These are phyloP conservation scores for Paramecium octaurelia DNA, from an alignment of 73 alveolate genomes.

Conservation along the genomic window DNA sequence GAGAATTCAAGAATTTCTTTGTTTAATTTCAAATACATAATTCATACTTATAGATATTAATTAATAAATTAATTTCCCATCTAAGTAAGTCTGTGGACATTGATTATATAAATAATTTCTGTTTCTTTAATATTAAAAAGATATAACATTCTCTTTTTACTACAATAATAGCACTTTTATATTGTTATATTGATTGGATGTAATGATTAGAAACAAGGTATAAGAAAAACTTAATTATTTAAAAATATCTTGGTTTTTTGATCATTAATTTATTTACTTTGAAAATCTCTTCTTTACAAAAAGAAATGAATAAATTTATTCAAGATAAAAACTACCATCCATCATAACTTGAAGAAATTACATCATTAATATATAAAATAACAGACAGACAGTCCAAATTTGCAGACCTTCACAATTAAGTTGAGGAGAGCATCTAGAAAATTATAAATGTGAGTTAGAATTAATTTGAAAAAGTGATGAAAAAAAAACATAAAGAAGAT, in stretches of 20 bases:
- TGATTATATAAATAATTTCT: too few species aligned
- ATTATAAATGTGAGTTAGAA: background rate
- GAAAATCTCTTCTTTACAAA: background rate
- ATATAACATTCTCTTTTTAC: background rate
- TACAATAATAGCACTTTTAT: background rate
- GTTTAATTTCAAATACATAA: too few species aligned
- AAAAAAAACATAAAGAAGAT: background rate
- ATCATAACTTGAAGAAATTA: background rate
- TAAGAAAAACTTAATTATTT: background rate
- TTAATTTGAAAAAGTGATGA: background rate
- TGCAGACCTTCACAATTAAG: background rate
- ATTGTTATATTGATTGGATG: background rate
- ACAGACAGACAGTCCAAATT: background rate
- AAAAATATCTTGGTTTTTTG: background rate
- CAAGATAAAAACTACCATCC: background rate
- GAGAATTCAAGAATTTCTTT: too few species aligned
- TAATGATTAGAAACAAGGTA: background rate
- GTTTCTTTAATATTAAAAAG: background rate
- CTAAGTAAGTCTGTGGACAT: background rate
- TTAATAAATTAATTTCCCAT: too few species aligned
- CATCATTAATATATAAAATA: background rate
- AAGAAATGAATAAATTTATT: background rate
- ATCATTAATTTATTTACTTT: background rate
- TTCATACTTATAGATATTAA: too few species aligned
- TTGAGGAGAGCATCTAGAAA: background rate